Evolutionary conservation across 2,329 filamentous ascomycete genomes (phyloP), one percentile per base, ranked within the genome.

Genomic region (Lachnellula hyalina): DNA sequence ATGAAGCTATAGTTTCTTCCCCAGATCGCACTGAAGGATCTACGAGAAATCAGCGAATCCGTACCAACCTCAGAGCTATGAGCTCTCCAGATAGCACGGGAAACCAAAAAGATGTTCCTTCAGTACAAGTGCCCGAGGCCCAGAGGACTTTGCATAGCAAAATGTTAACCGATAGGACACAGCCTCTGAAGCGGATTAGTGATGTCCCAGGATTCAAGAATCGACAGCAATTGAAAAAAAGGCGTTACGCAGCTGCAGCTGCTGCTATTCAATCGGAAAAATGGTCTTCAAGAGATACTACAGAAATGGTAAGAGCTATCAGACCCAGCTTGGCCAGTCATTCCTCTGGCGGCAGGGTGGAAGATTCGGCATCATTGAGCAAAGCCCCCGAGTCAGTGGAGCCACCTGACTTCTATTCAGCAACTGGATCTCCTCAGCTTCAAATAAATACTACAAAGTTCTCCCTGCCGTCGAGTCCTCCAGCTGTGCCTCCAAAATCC

Each of bases 251-350:
- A n/a, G 14, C n/a, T 25, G 32, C 47, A 8, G 51, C 38, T n/a
- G 38, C 35, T 28, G 32, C 38, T 12, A 56, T 56, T 5, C 19
- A 40, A 19, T 23, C 45, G 15, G 53, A 58, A 36, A 51, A 56
- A 9, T 23, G n/a, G n/a, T n/a, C 47, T 17, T n/a, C 21, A 25
- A 50, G 19, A 49, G 49, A 54, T 52, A 50, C 53, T 4, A 56
- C 49, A 45, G 53, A 54, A 36, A 58, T 59, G 52, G 50, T 48
- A 17, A 51, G 57, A 54, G 51, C 48, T 14, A 15, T 17, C 12
- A 54, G 58, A 36, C 54, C 52, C 34, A 41, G 19, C 7, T 55
- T 58, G 17, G 40, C 41, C 19, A 38, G 40, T 14, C 21, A 35
- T 12, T n/a, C 45, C 25, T 42, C 44, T 21, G 14, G 19, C 14